Evolutionary conservation across 1,284 basidiomycete species (phyloP), one percentile per base, ranked within the genome.

Genomic region (Malassezia pachydermatis): DNA sequence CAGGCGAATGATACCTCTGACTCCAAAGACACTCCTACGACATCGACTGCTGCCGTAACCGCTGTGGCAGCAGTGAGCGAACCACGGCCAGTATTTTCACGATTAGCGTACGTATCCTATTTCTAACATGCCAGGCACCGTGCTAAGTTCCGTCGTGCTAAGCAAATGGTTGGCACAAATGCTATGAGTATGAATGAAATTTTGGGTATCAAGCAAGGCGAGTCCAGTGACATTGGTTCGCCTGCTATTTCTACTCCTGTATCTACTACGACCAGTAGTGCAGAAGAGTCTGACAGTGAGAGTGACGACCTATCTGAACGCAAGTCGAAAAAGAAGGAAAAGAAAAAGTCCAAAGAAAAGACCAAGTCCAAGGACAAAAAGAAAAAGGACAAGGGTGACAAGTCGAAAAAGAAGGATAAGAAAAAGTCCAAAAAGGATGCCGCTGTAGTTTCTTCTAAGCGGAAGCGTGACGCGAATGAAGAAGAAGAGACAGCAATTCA

Each of bases 81-180:
- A 39, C 41, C 10, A 54, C 57, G 39, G 30, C 30, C 30, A 6
- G 30, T 30, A 7, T 24, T 25, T 19, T 47, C 49, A 11, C 48
- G 54, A 17, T 41, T 55, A 29, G 54, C 54, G 49, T 49, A 44
- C 19, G 51, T 54, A 28, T n/a, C 22, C 10, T 9, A n/a, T n/a
- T n/a, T n/a, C 24, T 3, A 45, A 14, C 10, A 44, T 30, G 25
- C 14, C 36, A 51, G 48, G 9, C 62, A 64, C 36, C 60, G 67
- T 33, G 65, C 67, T 34, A 65, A 65, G 47, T 70, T 65, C 46
- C 44, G 67, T n/a, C 58, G 60, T 10, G 67, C 67, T 5, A 70
- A 70, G 43, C 54, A 62, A 19, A 55, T 68, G 58, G 60, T 64
- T 13, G 57, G 58, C 14, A 53, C 45, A 20, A 61, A 63, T 19